These are phyloP conservation scores for Leccinum fibrillosum DNA, from an alignment of 768 basidiomycete genomes.

Conservation along the genomic window DNA sequence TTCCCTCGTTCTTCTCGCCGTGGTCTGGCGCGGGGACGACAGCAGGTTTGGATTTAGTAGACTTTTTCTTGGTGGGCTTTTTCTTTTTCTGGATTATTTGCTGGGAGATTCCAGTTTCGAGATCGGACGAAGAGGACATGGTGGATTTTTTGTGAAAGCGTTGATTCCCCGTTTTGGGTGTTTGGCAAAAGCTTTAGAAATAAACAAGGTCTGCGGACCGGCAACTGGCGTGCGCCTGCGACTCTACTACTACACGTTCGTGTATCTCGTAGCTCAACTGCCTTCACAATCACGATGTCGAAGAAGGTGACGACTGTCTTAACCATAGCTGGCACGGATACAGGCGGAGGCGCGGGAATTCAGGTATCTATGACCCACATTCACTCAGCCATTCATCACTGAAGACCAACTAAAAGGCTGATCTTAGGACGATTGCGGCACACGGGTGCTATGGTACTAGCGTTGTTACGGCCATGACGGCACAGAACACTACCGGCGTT, in stretches of 20 bases:
- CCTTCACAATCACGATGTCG: slow-evolving; percentile 3
- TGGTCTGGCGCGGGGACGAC: slow-evolving; percentile 16
- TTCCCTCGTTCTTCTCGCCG: slow-evolving; percentile 51
- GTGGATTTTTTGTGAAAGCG: not conserved
- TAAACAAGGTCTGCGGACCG: slow-evolving; percentile 15
- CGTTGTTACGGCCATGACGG: slow-evolving; percentile 81
- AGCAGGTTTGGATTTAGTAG: slow-evolving; percentile 1
- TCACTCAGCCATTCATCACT: not conserved
- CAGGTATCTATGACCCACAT: no score
- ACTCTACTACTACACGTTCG: no score
- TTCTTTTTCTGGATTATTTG: slow-evolving; percentile 10
- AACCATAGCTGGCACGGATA: slow-evolving; percentile 46
- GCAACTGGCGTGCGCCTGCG: no score
- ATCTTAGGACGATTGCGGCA: slow-evolving; percentile 81
- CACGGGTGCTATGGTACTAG: slow-evolving; percentile 77
- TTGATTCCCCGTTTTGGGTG: slow-evolving; percentile 14
- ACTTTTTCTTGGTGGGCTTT: slow-evolving; percentile 8
- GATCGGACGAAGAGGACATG: slow-evolving; percentile 25
- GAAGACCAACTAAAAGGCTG: slow-evolving; percentile 51
- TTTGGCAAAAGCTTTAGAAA: slow-evolving; percentile 29
- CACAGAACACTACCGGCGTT: slow-evolving; percentile 87
- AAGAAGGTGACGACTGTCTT: slow-evolving; percentile 39
- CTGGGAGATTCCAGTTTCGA: slow-evolving; percentile 5
- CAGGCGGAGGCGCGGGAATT: no score
- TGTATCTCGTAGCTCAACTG: no score